Evolutionary conservation across 768 basidiomycete species (phyloP).

Genomic region (Lactifluus hygrophoroides): DNA sequence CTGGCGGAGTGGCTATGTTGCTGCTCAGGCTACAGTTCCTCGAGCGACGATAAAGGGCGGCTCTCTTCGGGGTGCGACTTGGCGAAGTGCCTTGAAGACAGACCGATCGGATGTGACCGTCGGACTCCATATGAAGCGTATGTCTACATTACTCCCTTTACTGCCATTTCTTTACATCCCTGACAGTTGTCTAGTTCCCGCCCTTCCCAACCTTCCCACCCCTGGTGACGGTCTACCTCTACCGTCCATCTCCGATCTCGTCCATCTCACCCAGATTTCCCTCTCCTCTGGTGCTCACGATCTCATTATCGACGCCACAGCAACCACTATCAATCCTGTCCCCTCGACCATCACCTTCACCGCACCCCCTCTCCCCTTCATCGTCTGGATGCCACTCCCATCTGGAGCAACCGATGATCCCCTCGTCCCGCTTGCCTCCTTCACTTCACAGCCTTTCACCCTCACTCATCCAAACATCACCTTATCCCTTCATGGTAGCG

Average conservation of each 20-base stretch:
- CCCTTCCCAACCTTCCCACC: conserved; percentile 55
- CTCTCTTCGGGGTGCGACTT: not conserved
- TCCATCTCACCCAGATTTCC: conserved; percentile 53
- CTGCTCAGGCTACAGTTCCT: not conserved
- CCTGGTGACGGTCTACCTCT: conserved; percentile 44
- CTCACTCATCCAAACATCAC: conserved; percentile 65
- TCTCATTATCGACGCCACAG: conserved; percentile 35
- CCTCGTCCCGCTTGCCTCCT: conserved; percentile 43
- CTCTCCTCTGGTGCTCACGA: conserved; percentile 30
- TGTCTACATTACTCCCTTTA: conserved; percentile 21
- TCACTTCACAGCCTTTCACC: conserved; percentile 45
- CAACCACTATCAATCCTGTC: conserved; percentile 50
- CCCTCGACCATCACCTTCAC: conserved; percentile 42
- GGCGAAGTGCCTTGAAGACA: conserved; percentile 7
- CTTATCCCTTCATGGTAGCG: conserved; percentile 43
- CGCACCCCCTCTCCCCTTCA: conserved; percentile 53
- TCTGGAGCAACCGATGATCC: conserved; percentile 15
- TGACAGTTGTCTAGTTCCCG: conserved; percentile 40
- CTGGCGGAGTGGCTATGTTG: conserved; percentile 10
- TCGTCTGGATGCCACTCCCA: conserved; percentile 40
- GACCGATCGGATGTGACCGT: not conserved
- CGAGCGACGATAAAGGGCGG: conserved; percentile 9
- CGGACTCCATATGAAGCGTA: conserved; percentile 45
- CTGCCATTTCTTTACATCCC: conserved; percentile 7
- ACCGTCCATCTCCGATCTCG: conserved; percentile 48